Evolutionary conservation across 2,329 filamentous ascomycete genomes (phyloP).

Genomic region (Sporothrix pallida): DNA sequence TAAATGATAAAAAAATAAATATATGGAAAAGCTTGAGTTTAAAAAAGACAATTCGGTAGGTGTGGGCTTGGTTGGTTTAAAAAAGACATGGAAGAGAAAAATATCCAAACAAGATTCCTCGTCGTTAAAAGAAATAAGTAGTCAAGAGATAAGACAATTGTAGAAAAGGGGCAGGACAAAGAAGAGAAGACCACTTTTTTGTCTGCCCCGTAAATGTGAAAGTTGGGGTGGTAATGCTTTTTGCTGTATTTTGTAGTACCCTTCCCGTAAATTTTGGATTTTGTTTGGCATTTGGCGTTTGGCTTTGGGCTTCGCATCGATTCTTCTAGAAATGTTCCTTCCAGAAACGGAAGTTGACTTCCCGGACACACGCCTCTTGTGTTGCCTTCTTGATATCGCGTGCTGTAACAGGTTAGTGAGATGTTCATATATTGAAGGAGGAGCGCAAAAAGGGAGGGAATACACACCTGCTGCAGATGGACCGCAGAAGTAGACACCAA

Average conservation of each 20-base stretch:
- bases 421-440: too few relatives aligned
- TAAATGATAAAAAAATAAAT: not conserved
- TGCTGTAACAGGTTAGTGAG: conserved; percentile 60
- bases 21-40: not conserved
- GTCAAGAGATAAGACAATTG: not conserved
- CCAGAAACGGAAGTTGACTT: conserved; percentile 97
- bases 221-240: not conserved
- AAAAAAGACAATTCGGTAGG: not conserved
- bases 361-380: conserved; percentile 71
- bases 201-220: not conserved
- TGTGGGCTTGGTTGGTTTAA: not conserved
- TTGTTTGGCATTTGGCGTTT: not conserved
- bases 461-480: conserved; percentile 71
- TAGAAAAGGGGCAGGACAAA: not conserved
- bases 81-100: conserved; percentile 24
- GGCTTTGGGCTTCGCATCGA: not conserved
- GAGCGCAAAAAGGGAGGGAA: too few relatives aligned
- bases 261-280: not conserved
- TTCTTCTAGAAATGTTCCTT: conserved; percentile 80
- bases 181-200: not conserved
- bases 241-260: not conserved
- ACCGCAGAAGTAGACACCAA: conserved; percentile 98
- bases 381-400: conserved; percentile 85
- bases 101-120: conserved; percentile 13
- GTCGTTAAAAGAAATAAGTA: conserved; percentile 4